Evolutionary conservation across 2,329 filamentous ascomycete genomes (phyloP).

Genomic region (Trichoderma sp.): DNA sequence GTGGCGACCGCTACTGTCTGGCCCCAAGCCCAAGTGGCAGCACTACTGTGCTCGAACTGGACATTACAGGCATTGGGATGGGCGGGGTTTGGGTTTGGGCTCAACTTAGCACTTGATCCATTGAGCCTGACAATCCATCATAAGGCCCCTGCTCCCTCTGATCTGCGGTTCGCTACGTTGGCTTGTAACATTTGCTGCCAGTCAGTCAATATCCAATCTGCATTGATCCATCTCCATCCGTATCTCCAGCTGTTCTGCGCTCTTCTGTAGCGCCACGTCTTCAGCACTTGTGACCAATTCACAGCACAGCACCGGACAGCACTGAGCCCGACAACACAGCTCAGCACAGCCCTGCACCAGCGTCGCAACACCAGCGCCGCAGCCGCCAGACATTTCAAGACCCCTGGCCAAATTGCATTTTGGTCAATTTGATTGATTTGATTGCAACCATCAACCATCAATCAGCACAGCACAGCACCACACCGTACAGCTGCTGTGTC

Average conservation of each 20-base stretch:
- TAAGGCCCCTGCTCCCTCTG: constrained; percentile 5
- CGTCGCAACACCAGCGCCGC: neutral
- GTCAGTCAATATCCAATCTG: neutral
- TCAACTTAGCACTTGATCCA: neutral
- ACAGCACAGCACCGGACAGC: neutral
- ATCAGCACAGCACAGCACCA: neutral
- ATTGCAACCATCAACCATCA: neutral
- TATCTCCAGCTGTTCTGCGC: neutral
- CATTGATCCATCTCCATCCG: neutral
- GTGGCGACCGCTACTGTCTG: neutral
- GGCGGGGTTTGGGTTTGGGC: neutral
- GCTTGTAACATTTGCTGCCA: neutral
- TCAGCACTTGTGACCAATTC: neutral
- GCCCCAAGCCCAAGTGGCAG: neutral
- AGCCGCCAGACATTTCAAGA: neutral
- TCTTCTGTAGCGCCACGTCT: constrained; percentile 11
- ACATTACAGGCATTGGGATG: neutral
- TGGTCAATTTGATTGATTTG: neutral
- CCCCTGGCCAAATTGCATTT: neutral
- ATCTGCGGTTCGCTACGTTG: neutral
- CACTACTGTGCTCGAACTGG: too few species aligned
- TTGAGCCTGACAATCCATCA: neutral
- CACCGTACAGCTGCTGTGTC: too few species aligned
- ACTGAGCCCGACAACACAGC: neutral
- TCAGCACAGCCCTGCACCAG: neutral